These are phyloP conservation scores for Tilletia horrida DNA, from an alignment of 1,284 basidiomycete genomes.

Conservation along the genomic window DNA sequence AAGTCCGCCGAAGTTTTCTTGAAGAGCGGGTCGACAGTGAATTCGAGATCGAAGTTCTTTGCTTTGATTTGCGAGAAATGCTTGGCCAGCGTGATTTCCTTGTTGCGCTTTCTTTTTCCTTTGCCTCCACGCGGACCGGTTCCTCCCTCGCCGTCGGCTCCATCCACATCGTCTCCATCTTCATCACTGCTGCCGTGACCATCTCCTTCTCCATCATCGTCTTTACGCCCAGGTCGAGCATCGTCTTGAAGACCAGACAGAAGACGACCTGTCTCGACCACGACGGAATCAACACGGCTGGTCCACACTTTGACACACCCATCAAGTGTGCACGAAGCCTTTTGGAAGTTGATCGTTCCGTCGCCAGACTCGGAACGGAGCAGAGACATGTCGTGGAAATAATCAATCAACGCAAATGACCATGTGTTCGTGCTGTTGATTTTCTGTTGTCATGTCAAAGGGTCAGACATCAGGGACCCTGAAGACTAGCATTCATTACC, in stretches of 20 bases:
- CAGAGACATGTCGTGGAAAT: slow-evolving; percentile 98
- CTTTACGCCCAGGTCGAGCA: slow-evolving; percentile 40
- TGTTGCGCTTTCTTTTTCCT: slow-evolving; percentile 57
- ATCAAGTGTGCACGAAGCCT: slow-evolving; percentile 93
- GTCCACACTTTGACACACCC: slow-evolving; percentile 99
- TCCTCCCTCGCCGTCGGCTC: slow-evolving; percentile 57
- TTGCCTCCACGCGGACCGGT: slow-evolving; percentile 70
- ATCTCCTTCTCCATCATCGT: slow-evolving; percentile 55
- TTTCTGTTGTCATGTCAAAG: slow-evolving; percentile 66
- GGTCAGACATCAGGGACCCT: slow-evolving; percentile 12
- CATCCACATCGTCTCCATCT: slow-evolving; percentile 57
- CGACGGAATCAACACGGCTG: slow-evolving; percentile 91
- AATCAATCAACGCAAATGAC: slow-evolving; percentile 97
- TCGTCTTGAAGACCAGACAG: slow-evolving; percentile 78
- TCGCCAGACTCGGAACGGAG: slow-evolving; percentile 60
- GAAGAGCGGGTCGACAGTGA: slow-evolving; percentile 93
- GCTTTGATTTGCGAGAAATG: slow-evolving; percentile 69
- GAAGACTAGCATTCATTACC: not conserved
- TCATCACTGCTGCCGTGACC: slow-evolving; percentile 50
- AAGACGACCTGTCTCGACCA: slow-evolving; percentile 92
- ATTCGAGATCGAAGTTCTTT: slow-evolving; percentile 72
- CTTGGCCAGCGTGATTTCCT: slow-evolving; percentile 52
- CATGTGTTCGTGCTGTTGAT: slow-evolving; percentile 97
- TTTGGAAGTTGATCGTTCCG: slow-evolving; percentile 86
- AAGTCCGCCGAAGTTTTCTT: slow-evolving; percentile 97